A percentile compares a stretch with the other conserved stretches of the same genome.
Conservation (phyloP, 805 yeast genomes). For the Metschnikowia peoriensis region DNA sequence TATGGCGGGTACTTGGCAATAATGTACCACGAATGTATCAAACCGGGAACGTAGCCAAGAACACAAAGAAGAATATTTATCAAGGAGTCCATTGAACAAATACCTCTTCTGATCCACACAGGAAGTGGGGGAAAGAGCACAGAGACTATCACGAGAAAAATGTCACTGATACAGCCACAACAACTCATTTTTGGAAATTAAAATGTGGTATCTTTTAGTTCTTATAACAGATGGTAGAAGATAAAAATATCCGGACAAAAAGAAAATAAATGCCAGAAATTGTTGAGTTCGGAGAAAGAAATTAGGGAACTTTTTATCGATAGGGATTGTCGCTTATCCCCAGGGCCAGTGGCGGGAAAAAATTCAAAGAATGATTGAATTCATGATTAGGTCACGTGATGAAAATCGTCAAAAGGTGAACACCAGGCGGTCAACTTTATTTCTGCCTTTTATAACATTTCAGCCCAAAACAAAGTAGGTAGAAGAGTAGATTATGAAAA, state of each 20-base stretch:
- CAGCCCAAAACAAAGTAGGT: no score
- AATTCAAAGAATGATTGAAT: background rate
- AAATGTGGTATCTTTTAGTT: no score
- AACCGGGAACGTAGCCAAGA: conserved; percentile 51
- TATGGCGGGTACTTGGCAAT: conserved; percentile 47
- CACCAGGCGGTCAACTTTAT: background rate
- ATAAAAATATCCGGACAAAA: no score
- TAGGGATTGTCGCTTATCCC: background rate
- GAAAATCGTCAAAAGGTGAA: no score
- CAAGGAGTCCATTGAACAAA: conserved; percentile 52
- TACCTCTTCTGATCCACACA: conserved; percentile 63
- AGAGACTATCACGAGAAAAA: conserved; percentile 57
- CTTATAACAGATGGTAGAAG: background rate
- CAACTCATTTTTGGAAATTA: conserved; percentile 14
- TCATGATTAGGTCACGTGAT: background rate
- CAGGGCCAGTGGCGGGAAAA: background rate
- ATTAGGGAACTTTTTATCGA: no score
- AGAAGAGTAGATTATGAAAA: background rate
- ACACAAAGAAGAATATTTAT: conserved; percentile 43
- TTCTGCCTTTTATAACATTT: background rate
- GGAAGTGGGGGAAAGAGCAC: conserved; percentile 74
- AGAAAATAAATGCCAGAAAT: no score
- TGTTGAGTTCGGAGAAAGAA: no score
- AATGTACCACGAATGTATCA: conserved; percentile 50
- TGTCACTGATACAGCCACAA: conserved; percentile 43